These are phyloP conservation scores for Fonsecaea multimorphosa DNA, from an alignment of 2,329 filamentous ascomycete genomes.

Conservation along the genomic window DNA sequence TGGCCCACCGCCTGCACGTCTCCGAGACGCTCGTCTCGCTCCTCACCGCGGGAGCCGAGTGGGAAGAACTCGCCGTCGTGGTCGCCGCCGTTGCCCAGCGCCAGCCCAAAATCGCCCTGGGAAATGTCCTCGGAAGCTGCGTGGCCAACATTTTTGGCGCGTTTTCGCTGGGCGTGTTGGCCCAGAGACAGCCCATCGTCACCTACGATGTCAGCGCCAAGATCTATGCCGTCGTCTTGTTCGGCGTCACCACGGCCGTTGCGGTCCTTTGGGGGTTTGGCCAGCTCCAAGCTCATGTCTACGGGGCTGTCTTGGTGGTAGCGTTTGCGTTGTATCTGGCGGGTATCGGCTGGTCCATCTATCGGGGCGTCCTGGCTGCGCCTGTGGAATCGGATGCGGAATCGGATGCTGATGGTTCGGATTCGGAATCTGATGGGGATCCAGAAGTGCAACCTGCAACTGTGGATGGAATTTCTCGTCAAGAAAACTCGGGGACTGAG, in stretches of 20 bases:
- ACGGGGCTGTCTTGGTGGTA: constrained; percentile 50
- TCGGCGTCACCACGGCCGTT: constrained; percentile 52
- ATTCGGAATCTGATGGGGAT: background rate
- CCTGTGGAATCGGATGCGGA: constrained; percentile 54
- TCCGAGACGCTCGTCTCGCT: constrained; percentile 58
- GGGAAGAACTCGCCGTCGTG: constrained; percentile 62
- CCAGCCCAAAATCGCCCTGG: constrained; percentile 57
- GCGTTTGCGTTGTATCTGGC: constrained; percentile 54
- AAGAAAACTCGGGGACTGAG: background rate
- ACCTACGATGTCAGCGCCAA: constrained; percentile 57
- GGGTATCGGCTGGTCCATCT: constrained; percentile 55
- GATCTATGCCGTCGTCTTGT: constrained; percentile 54
- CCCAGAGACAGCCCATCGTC: constrained; percentile 45
- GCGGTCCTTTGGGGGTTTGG: constrained; percentile 30
- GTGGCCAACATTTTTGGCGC: constrained; percentile 64
- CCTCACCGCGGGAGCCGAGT: constrained; percentile 61
- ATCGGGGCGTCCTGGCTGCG: constrained; percentile 49
- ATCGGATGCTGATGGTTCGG: background rate
- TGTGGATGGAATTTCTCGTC: background rate
- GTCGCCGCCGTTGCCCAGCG: constrained; percentile 55
- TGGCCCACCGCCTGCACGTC: constrained; percentile 54
- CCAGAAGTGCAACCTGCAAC: background rate
- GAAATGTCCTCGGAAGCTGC: constrained; percentile 61
- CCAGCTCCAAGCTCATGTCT: constrained; percentile 34
- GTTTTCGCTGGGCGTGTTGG: constrained; percentile 59